A percentile compares a stretch with the other conserved stretches of the same genome.
phyloP scores from a whole-genome alignment of 768 basidiomycete species.

The Auricularia heimuer region DNA sequence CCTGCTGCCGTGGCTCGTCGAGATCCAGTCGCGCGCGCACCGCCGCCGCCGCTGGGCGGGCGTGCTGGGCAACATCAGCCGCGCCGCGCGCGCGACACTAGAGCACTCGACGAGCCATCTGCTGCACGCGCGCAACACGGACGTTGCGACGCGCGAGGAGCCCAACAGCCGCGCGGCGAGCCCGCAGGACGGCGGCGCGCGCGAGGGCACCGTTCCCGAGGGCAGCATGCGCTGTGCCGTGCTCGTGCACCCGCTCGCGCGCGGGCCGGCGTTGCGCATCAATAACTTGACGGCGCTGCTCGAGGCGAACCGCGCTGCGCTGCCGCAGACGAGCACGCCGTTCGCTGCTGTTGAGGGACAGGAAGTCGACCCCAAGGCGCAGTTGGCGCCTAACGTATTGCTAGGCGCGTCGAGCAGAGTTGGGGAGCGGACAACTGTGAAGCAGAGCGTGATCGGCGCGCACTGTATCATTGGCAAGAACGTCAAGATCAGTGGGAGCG shows the following conservation, averaged over 20 bases:
- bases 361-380: conserved; percentile 64
- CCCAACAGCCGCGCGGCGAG: not conserved
- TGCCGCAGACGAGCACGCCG: not conserved
- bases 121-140: not conserved
- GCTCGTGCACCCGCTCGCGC: not conserved
- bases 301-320: not conserved
- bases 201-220: not conserved
- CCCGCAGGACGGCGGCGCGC: not conserved
- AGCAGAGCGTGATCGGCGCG: conserved; percentile 66
- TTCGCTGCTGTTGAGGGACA: not conserved
- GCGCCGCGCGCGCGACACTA: not conserved
- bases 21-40: conserved; percentile 56
- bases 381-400: conserved; percentile 74
- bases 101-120: conserved; percentile 9
- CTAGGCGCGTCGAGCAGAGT: conserved; percentile 78
- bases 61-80: not conserved
- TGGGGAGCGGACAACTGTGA: conserved; percentile 70
- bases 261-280: not conserved
- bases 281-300: not conserved
- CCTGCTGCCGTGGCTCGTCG: conserved; percentile 87
- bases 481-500: conserved; percentile 73
- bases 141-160: not conserved
- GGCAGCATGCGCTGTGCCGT: not conserved
- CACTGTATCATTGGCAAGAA: conserved; percentile 80
- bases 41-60: conserved; percentile 1